Conservation (phyloP, 495 filamentous ascomycete species). For the Aspergillus affinis region DNA sequence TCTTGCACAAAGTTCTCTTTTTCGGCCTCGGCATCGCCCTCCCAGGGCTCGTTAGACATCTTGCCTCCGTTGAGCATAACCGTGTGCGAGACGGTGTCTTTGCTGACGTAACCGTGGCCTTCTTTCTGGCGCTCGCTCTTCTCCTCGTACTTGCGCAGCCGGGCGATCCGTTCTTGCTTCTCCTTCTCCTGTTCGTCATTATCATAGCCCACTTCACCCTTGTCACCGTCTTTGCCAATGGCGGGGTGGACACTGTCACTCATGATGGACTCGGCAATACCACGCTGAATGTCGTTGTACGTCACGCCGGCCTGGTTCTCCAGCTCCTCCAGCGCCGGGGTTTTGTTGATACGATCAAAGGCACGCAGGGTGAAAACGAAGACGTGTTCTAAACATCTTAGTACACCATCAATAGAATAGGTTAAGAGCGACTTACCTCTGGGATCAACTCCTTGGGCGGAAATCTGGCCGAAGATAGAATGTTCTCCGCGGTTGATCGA, state of each 20-base stretch:
- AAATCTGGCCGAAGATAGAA: constrained; percentile 80
- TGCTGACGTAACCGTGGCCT: constrained; percentile 41
- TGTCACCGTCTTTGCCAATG: constrained; percentile 50
- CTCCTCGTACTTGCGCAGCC: constrained; percentile 65
- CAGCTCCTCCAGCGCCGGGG: constrained; percentile 61
- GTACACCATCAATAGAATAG: background rate
- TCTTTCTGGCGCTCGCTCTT: constrained; percentile 42
- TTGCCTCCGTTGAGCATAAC: constrained; percentile 73
- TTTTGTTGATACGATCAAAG: constrained; percentile 88
- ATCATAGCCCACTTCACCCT: constrained; percentile 40
- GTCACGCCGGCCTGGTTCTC: constrained; percentile 77
- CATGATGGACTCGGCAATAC: constrained; percentile 84
- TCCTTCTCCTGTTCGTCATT: constrained; percentile 35
- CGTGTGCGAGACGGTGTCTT: constrained; percentile 72
- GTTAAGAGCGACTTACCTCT: constrained; percentile 30
- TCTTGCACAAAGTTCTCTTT: constrained; percentile 89
- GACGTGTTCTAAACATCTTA: constrained; percentile 57
- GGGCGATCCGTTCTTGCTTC: constrained; percentile 47
- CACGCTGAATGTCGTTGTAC: constrained; percentile 82
- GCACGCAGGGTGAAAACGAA: constrained; percentile 90
- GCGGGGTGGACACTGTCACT: constrained; percentile 66
- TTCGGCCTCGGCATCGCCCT: constrained; percentile 69
- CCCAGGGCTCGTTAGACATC: constrained; percentile 69
- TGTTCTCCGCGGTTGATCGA: constrained; percentile 88
- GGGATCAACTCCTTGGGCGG: constrained; percentile 76